Percentiles rank a stretch among this genome's conserved stretches.
These are phyloP conservation scores for Dalechampia spathulata DNA, from an alignment of 441 rosid genomes.

Conservation along the genomic window DNA sequence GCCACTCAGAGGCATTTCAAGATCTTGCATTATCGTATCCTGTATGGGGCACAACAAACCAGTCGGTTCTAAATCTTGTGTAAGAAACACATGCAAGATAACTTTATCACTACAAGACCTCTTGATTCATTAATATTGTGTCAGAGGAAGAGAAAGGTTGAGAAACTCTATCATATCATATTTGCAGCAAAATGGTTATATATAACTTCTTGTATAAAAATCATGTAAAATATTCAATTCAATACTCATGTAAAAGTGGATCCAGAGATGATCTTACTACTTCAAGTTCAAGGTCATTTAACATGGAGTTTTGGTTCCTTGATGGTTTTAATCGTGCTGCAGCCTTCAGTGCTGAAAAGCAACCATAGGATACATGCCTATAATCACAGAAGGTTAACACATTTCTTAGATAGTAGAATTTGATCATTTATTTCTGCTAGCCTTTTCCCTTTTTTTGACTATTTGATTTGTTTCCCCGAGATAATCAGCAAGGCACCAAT, in stretches of 20 bases:
- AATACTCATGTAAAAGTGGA: no score
- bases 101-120: background rate
- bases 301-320: slow-evolving; percentile 14
- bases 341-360: slow-evolving; percentile 24
- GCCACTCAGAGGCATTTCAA: slow-evolving; percentile 25
- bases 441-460: background rate
- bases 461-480: background rate
- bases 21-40: slow-evolving; percentile 46
- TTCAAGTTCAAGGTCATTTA: slow-evolving; percentile 29
- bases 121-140: no score
- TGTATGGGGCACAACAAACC: slow-evolving; percentile 23
- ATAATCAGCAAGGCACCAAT: background rate
- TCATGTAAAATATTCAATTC: no score
- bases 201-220: no score
- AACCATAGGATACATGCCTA: slow-evolving; percentile 30
- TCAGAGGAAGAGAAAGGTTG: no score
- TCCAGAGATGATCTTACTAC: slow-evolving; percentile 28
- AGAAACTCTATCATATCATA: no score
- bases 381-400: slow-evolving; percentile 4
- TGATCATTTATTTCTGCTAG: background rate
- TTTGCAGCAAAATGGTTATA: no score
- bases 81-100: background rate
- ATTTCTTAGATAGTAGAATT: background rate
- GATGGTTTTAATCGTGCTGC: slow-evolving; percentile 21
- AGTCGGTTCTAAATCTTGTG: slow-evolving; percentile 9